Base-by-base conservation (phyloP, 139 green algal species). In the Micromonas commoda region DNA sequence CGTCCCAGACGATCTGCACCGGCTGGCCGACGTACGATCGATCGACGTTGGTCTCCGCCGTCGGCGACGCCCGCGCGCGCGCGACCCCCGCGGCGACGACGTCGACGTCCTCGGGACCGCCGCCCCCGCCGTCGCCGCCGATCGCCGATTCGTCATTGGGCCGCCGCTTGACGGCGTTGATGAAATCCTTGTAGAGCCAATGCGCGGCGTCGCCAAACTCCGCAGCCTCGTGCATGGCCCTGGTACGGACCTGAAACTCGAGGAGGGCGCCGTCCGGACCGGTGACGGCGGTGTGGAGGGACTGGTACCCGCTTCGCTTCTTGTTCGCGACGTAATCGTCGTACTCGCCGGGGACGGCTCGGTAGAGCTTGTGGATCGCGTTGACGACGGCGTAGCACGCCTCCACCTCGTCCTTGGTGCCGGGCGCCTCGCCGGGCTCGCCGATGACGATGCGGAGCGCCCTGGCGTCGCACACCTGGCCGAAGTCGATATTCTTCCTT, bases 111-210 rank as follows among this genome's bases (percentile, higher is more conserved):
- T n/a, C n/a, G n/a, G n/a, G n/a, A n/a, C n/a, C n/a, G n/a, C n/a
- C n/a, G n/a, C n/a, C n/a, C n/a, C n/a, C n/a, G n/a, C n/a, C n/a
- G n/a, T n/a, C n/a, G n/a, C n/a, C n/a, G n/a, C n/a, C n/a, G n/a
- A n/a, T n/a, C n/a, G n/a, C n/a, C n/a, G n/a, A n/a, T n/a, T n/a
- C n/a, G n/a, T n/a, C n/a, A n/a, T n/a, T n/a, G n/a, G n/a, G n/a
- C n/a, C n/a, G n/a, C n/a, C n/a, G n/a, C n/a, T n/a, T n/a, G n/a
- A n/a, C n/a, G n/a, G n/a, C n/a, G n/a, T n/a, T n/a, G n/a, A n/a
- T n/a, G n/a, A n/a, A 32, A 84, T 96, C 92, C 84, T 98, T 98
- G 87, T 98, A 98, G 53, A 91, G 85, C 93, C 93, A 98, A 81
- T 98, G 94, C 23, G 93, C 92, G 0, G 93, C 91, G 2, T 91